A percentile compares a stretch with the other conserved stretches of the same genome.
Evolutionary conservation across 176 grass and related monocot genomes (phyloP).

Genomic region (Juncus effusus): DNA sequence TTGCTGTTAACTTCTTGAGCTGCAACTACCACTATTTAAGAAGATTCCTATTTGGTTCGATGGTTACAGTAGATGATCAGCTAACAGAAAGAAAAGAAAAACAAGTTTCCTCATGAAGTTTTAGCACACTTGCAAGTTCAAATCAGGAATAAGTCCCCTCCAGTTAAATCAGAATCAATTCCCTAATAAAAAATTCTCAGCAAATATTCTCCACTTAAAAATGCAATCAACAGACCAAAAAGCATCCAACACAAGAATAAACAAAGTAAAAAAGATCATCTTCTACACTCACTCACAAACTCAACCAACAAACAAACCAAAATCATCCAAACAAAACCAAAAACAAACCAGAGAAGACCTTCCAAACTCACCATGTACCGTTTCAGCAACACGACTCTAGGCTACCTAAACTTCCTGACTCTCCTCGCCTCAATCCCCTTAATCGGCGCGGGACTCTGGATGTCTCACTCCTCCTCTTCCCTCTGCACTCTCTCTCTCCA

Average conservation of each 20-base stretch:
- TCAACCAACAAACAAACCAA: background rate
- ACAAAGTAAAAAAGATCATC: background rate
- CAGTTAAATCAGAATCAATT: conserved; percentile 21
- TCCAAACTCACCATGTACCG: conserved; percentile 27
- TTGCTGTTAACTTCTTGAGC: background rate
- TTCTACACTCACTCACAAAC: background rate
- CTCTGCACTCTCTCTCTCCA: conserved; percentile 62
- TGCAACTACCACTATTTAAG: background rate
- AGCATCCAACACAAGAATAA: conserved; percentile 5
- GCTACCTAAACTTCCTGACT: conserved; percentile 72
- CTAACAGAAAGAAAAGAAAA: too few relatives aligned
- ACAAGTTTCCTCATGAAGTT: too few relatives aligned
- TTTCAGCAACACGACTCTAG: conserved; percentile 67
- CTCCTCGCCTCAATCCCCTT: conserved; percentile 67
- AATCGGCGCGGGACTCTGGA: conserved; percentile 70
- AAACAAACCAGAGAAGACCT: conserved; percentile 25
- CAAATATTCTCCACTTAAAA: conserved; percentile 26
- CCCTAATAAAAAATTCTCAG: background rate
- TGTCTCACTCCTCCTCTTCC: conserved; percentile 38
- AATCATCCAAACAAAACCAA: background rate
- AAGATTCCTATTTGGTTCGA: background rate
- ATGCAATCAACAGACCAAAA: conserved; percentile 8
- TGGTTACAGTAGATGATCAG: background rate
- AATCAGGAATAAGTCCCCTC: too few relatives aligned
- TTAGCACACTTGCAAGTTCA: too few relatives aligned